A percentile compares a stretch with the other conserved stretches of the same genome.
Evolutionary conservation across 2,329 filamentous ascomycete genomes (phyloP).

Genomic region (Colletotrichum chrysophilum): DNA sequence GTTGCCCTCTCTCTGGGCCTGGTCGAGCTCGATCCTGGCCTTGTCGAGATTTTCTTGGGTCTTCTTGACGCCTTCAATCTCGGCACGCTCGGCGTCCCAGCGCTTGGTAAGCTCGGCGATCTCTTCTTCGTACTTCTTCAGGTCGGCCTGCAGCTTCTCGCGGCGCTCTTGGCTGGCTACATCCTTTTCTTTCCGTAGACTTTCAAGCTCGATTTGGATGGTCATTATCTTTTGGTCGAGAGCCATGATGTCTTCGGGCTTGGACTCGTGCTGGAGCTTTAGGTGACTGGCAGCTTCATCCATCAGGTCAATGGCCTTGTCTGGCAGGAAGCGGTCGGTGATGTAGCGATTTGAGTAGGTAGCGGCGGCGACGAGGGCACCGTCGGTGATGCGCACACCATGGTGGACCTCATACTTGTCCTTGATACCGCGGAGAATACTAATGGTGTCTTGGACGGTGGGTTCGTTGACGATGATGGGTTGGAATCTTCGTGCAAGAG

Average conservation of each 20-base stretch:
- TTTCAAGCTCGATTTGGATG: conserved; percentile 95
- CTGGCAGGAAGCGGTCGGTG: conserved; percentile 92
- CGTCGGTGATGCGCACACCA: conserved; percentile 92
- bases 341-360: conserved; percentile 96
- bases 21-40: conserved; percentile 83
- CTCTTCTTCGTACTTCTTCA: conserved; percentile 80
- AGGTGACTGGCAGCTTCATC: conserved; percentile 93
- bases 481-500: conserved; percentile 90
- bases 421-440: conserved; percentile 94
- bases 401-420: conserved; percentile 98
- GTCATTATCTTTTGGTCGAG: conserved; percentile 97
- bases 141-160: conserved; percentile 79
- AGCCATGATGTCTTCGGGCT: conserved; percentile 91
- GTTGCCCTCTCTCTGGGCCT: conserved; percentile 85
- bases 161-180: conserved; percentile 86
- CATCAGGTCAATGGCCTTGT: conserved; percentile 97
- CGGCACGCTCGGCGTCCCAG: conserved; percentile 88
- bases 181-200: conserved; percentile 91
- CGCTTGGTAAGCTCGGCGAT: conserved; percentile 75
- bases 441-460: conserved; percentile 89
- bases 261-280: conserved; percentile 93
- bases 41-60: conserved; percentile 88
- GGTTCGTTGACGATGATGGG: conserved; percentile 94
- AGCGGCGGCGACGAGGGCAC: conserved; percentile 88
- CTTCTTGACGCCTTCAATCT: conserved; percentile 87